phyloP scores from a whole-genome alignment of 148 eudicot genomes.

The Suaeda aralocaspica region DNA sequence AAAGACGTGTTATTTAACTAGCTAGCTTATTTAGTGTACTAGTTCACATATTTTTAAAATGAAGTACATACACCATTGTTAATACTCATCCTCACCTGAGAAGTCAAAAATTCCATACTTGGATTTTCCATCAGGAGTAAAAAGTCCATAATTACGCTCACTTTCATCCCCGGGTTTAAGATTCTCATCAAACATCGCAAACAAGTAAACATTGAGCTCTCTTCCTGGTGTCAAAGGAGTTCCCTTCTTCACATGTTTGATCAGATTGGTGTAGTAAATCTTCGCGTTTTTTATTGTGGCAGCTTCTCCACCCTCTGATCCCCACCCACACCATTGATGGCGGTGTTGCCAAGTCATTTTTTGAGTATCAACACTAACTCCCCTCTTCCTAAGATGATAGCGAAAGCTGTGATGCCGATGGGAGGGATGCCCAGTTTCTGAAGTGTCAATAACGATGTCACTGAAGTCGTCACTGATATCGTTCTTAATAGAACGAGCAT shows the following conservation, averaged over 20 bases:
- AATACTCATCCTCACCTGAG: too few species aligned
- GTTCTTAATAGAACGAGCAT: too few species aligned
- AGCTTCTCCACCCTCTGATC: too few species aligned
- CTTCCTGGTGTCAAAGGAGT: conserved; percentile 27
- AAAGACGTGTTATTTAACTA: too few species aligned
- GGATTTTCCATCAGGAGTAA: conserved; percentile 24
- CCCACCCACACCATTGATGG: too few species aligned
- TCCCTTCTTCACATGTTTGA: conserved; percentile 32
- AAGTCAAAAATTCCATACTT: conserved; percentile 34
- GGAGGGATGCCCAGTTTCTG: conserved; percentile 9
- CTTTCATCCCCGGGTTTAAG: conserved; percentile 7
- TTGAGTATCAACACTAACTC: background rate
- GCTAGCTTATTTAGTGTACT: too few species aligned
- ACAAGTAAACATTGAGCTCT: conserved; percentile 28
- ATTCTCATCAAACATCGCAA: conserved; percentile 44
- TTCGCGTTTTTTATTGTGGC: background rate
- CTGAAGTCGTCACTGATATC: too few species aligned
- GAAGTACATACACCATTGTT: too few species aligned
- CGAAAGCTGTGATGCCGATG: too few species aligned
- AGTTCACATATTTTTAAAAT: too few species aligned
- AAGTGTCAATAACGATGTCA: background rate
- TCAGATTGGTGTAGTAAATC: conserved; percentile 28
- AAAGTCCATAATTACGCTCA: conserved; percentile 40
- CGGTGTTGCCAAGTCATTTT: too few species aligned
- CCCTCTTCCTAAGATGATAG: too few species aligned